phyloP scores from a whole-genome alignment of 2,329 filamentous ascomycete species.

The Scolecobasidium constrictum region DNA sequence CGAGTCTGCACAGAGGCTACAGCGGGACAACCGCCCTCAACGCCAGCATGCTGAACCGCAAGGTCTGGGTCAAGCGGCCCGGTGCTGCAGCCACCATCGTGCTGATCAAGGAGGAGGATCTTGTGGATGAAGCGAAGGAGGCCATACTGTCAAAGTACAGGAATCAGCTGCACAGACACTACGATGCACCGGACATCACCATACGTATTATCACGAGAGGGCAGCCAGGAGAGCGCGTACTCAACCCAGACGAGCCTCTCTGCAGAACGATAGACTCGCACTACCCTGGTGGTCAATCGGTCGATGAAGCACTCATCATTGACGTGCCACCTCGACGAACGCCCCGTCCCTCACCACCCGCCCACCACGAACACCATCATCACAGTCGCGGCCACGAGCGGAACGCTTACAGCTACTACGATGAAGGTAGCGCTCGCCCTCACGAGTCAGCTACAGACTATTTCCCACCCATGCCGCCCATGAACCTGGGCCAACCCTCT shows the following conservation, averaged over 20 bases:
- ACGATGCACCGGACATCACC: constrained; percentile 81
- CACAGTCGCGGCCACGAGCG: constrained; percentile 39
- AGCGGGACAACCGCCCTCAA: neutral
- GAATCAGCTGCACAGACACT: constrained; percentile 80
- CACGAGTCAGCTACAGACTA: constrained; percentile 67
- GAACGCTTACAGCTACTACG: constrained; percentile 36
- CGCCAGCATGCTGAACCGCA: constrained; percentile 25
- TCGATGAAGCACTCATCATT: constrained; percentile 84
- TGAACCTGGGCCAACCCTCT: constrained; percentile 26
- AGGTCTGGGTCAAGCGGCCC: constrained; percentile 90
- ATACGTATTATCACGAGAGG: constrained; percentile 69
- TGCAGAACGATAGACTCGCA: constrained; percentile 66
- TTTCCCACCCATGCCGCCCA: constrained; percentile 56
- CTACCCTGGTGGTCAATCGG: constrained; percentile 75
- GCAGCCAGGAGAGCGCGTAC: constrained; percentile 47
- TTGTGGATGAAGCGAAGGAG: constrained; percentile 91
- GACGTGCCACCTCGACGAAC: constrained; percentile 70
- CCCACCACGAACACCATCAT: constrained; percentile 32
- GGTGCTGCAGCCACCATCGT: constrained; percentile 80
- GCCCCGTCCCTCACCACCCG: constrained; percentile 67
- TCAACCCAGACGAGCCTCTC: constrained; percentile 83
- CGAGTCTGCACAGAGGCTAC: neutral
- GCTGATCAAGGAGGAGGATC: constrained; percentile 71
- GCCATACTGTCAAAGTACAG: constrained; percentile 87
- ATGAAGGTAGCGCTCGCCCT: constrained; percentile 48